Percentiles rank a stretch among this genome's conserved stretches.
Conservation (phyloP, 257 asterid species). For the Nicotiana knightiana region DNA sequence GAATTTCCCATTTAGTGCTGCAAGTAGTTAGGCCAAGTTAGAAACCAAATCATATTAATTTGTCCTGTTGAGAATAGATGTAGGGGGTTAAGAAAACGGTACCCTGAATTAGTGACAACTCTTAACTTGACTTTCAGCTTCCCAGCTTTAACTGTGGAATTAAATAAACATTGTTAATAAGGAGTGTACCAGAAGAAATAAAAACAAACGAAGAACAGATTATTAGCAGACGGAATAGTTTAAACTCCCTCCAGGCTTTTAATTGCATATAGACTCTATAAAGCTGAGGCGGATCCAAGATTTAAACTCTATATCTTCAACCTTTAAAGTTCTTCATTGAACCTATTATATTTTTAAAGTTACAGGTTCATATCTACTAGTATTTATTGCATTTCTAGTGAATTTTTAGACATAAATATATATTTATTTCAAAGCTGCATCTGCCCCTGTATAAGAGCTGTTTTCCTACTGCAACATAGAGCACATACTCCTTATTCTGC, state of each 20-base stretch:
- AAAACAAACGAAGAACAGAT: background rate
- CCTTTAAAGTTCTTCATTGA: too few species aligned
- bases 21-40: background rate
- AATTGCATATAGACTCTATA: too few species aligned
- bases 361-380: too few species aligned
- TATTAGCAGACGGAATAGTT: background rate
- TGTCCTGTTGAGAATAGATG: background rate
- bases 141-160: background rate
- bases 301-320: too few species aligned
- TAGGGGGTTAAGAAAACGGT: background rate
- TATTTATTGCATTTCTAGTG: too few species aligned
- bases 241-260: background rate
- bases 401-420: too few species aligned
- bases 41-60: background rate
- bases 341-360: too few species aligned
- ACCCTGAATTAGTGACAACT: background rate
- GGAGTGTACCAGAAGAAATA: background rate
- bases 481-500: too few species aligned
- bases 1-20: slow-evolving; percentile 30
- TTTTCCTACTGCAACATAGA: too few species aligned
- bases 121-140: background rate
- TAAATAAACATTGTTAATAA: background rate
- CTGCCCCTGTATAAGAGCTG: too few species aligned
- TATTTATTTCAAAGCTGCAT: too few species aligned
- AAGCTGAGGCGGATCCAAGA: too few species aligned